Conservation (phyloP, 2,329 filamentous ascomycete species). For the Microcyclosporella mali region DNA sequence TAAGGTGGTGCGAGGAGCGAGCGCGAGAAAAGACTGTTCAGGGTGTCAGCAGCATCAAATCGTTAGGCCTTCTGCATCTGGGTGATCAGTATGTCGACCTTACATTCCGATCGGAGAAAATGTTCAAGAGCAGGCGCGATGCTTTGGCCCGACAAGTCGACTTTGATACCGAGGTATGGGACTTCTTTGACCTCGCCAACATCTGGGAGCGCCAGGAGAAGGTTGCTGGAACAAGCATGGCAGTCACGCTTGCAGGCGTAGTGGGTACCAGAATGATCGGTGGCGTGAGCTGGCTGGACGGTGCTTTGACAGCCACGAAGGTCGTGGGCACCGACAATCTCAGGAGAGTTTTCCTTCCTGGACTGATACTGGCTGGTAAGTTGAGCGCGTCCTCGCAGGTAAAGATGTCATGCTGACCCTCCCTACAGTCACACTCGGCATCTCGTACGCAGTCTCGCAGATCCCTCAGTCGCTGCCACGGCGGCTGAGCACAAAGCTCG, state of each 20-base stretch:
- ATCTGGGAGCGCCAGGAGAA: constrained; percentile 90
- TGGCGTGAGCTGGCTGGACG: constrained; percentile 82
- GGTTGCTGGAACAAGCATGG: constrained; percentile 88
- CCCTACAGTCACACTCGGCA: constrained; percentile 60
- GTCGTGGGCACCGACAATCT: constrained; percentile 76
- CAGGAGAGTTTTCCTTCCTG: constrained; percentile 72
- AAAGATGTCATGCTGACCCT: constrained; percentile 29
- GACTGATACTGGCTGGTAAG: constrained; percentile 72
- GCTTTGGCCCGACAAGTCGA: constrained; percentile 77
- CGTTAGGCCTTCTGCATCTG: constrained; percentile 79
- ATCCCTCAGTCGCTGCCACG: constrained; percentile 85
- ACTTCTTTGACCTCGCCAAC: constrained; percentile 84
- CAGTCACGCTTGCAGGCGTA: constrained; percentile 81
- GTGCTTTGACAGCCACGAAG: constrained; percentile 72
- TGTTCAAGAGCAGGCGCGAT: constrained; percentile 84
- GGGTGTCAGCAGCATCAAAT: constrained; percentile 82
- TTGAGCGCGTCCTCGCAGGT: constrained; percentile 3
- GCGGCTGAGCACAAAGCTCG: constrained; percentile 78
- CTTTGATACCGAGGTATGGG: constrained; percentile 78
- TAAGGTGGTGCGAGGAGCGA: constrained; percentile 74
- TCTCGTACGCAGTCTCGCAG: constrained; percentile 75
- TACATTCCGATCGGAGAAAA: constrained; percentile 82
- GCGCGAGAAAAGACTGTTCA: constrained; percentile 71
- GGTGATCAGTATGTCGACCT: constrained; percentile 81
- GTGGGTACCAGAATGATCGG: constrained; percentile 76